Evolutionary conservation across 805 yeast species (phyloP).

Genomic region (Saturnispora kantuleensis): DNA sequence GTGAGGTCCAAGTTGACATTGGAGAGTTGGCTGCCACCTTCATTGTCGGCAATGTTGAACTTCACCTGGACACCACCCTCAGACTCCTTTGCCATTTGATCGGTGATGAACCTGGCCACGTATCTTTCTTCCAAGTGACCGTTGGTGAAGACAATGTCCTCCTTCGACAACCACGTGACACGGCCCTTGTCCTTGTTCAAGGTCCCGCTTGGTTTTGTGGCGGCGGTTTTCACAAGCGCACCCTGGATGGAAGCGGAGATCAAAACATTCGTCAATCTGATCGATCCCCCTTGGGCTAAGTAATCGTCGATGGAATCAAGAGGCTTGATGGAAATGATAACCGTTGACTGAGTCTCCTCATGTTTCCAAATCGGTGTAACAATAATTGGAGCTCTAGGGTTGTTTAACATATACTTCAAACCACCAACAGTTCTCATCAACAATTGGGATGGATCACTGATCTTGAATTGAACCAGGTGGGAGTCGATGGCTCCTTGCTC

Average conservation of each 20-base stretch:
- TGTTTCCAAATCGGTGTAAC: slow-evolving; percentile 85
- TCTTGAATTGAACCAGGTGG: slow-evolving; percentile 26
- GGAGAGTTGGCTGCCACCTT: slow-evolving; percentile 36
- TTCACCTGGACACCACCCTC: slow-evolving; percentile 65
- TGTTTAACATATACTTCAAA: slow-evolving; percentile 56
- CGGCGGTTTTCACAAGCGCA: slow-evolving; percentile 59
- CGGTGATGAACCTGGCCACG: slow-evolving; percentile 79
- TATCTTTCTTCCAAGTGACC: slow-evolving; percentile 48
- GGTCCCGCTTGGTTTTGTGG: slow-evolving; percentile 86
- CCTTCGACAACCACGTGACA: slow-evolving; percentile 68
- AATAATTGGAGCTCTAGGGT: slow-evolving; percentile 51
- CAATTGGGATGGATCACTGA: slow-evolving; percentile 39
- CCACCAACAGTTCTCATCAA: slow-evolving; percentile 68
- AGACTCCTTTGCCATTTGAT: slow-evolving; percentile 59
- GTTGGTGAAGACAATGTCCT: slow-evolving; percentile 30
- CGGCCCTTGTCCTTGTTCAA: slow-evolving; percentile 80
- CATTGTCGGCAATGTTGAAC: slow-evolving; percentile 38
- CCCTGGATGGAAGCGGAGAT: slow-evolving; percentile 55
- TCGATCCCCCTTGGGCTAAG: slow-evolving; percentile 25
- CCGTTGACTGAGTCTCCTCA: slow-evolving; percentile 75
- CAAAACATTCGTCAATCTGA: slow-evolving; percentile 47
- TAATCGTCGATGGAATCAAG: slow-evolving; percentile 30
- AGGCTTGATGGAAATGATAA: slow-evolving; percentile 61
- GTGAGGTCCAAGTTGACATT: slow-evolving; percentile 32
- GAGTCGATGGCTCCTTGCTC: slow-evolving; percentile 28